Percentiles rank a stretch among this genome's conserved stretches.
Evolutionary conservation across 768 basidiomycete genomes (phyloP).

Genomic region (Termitomyces sp.): DNA sequence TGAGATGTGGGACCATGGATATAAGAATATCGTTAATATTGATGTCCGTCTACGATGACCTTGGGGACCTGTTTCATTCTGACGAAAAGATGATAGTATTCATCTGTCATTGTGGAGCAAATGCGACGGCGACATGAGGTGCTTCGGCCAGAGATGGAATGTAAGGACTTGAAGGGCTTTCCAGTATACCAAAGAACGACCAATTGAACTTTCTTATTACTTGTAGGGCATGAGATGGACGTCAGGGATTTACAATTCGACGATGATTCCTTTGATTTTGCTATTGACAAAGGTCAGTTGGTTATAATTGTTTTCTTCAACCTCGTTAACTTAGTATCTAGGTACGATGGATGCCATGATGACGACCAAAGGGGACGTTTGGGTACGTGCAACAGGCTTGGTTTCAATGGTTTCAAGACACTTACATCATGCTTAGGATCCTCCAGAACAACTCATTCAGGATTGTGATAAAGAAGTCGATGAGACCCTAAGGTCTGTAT

Average conservation of each 20-base stretch:
- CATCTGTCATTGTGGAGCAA: slow-evolving; percentile 66
- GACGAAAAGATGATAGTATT: slow-evolving; percentile 49
- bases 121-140: slow-evolving; percentile 57
- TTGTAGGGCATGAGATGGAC: slow-evolving; percentile 81
- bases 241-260: slow-evolving; percentile 65
- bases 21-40: slow-evolving; percentile 72
- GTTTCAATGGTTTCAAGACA: not conserved
- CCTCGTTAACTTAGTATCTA: slow-evolving; percentile 3
- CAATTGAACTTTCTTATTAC: not conserved
- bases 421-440: slow-evolving; percentile 48
- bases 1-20: slow-evolving; percentile 88
- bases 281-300: slow-evolving; percentile 69
- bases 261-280: slow-evolving; percentile 65
- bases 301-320: not conserved
- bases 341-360: slow-evolving; percentile 91
- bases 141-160: slow-evolving; percentile 65
- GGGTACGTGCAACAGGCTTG: slow-evolving; percentile 43
- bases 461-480: slow-evolving; percentile 76
- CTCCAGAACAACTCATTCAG: slow-evolving; percentile 63
- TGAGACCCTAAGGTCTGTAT: slow-evolving; percentile 62
- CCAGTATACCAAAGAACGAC: not conserved
- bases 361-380: slow-evolving; percentile 77
- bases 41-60: slow-evolving; percentile 46
- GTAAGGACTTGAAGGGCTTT: slow-evolving; percentile 30
- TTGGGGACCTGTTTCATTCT: not conserved